These are phyloP conservation scores for Speleostelium caveatum DNA, from an alignment of 78 protist genomes.

Conservation along the genomic window DNA sequence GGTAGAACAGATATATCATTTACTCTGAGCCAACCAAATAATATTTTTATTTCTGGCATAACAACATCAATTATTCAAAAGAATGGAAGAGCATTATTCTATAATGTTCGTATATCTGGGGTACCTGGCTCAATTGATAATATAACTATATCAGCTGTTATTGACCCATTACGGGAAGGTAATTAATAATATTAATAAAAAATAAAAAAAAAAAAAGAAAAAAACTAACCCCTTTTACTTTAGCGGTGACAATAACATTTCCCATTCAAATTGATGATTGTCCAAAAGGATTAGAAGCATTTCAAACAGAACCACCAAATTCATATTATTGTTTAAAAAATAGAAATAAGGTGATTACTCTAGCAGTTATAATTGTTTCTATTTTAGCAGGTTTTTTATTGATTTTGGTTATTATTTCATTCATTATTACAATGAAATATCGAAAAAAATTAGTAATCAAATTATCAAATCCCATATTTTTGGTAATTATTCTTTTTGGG, in stretches of 20 bases:
- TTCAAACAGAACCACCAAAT: background rate
- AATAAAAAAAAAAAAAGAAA: no score
- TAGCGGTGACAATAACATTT: background rate
- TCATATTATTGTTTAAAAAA: slow-evolving; percentile 18
- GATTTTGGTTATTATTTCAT: background rate
- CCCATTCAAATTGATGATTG: background rate
- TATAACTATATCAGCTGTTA: slow-evolving; percentile 1
- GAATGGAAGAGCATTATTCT: background rate
- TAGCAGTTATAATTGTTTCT: background rate
- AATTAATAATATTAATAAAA: no score
- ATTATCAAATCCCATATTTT: slow-evolving; percentile 30
- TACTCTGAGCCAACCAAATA: background rate
- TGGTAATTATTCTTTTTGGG: slow-evolving; percentile 17
- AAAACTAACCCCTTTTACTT: background rate
- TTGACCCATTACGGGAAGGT: no score
- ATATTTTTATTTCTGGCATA: background rate
- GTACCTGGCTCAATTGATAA: slow-evolving; percentile 4
- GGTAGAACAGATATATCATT: slow-evolving; percentile 15
- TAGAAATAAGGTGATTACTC: background rate
- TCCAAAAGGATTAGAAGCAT: background rate
- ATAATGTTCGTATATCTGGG: slow-evolving; percentile 26
- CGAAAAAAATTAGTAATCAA: slow-evolving; percentile 7
- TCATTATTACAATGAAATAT: background rate
- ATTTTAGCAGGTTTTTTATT: background rate
- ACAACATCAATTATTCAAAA: background rate